Evolutionary conservation across 208 protist genomes (phyloP), one percentile per base, ranked within the genome.

Genomic region (Wallacemonas sp.): DNA sequence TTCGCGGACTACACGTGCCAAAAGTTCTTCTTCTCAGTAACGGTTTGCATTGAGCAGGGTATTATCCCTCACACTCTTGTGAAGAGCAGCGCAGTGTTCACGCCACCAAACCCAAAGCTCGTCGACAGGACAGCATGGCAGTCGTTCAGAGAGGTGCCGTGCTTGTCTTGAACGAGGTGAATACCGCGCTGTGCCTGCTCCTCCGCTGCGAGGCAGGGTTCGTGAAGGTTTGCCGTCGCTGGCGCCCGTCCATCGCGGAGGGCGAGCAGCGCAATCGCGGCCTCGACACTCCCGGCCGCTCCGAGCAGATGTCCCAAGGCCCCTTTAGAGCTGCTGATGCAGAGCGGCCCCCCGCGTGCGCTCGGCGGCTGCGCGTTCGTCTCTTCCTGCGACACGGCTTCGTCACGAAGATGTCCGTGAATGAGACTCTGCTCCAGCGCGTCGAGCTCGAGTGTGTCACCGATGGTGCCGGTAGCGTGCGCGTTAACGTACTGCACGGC

Each of bases 401-500:
- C 19, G 5, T 56, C 33, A 24, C 14, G 17, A 22, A 26, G 24
- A 12, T 11, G 55, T 15, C 55, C 54, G 33, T 19, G 36, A 9
- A 62, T 17, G 8, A 93, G 36, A 2, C 68, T 67, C 2, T 34
- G 49, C 17, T 77, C 61, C 5, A 96, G 36, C 19, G 80, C 77
- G 28, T 24, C 28, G 1, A 94, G 66, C 71, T 99, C 98, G 42
- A 98, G 71, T 21, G 70, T 70, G 68, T 99, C 98, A 2, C 98
- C 98, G 28, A 95, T 84, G 2, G 98, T 99, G 2, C 97, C 98
- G 0, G 98, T 99, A 8, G 97, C 97, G 71, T 99, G 98, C 19
- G 98, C 98, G 68, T 99, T 99, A 14, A 99, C 79, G 72, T 99
- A 98, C 6, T 80, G 85, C 15, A 99, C 79, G 2, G 30, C 68